Evolutionary conservation across 805 yeast species (phyloP).

Genomic region (Jamesozyma jinghongensis): DNA sequence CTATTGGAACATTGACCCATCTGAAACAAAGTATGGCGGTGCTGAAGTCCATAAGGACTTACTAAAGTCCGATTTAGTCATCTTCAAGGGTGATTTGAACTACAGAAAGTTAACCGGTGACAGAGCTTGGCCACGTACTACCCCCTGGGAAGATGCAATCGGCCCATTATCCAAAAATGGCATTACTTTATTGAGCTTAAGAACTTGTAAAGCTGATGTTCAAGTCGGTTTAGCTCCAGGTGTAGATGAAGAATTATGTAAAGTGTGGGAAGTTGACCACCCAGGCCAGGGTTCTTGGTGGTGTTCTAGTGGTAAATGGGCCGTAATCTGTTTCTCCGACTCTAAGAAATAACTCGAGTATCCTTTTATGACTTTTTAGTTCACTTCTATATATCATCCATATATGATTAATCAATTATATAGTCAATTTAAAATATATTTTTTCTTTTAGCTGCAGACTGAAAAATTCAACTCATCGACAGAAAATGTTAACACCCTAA

Average conservation of each 20-base stretch:
- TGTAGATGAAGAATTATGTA: conserved; percentile 54
- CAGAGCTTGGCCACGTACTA: conserved; percentile 74
- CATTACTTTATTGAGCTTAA: conserved; percentile 59
- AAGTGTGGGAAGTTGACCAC: conserved; percentile 49
- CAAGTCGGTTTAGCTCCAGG: conserved; percentile 77
- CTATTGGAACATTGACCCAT: conserved; percentile 57
- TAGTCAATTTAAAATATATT: too few relatives aligned
- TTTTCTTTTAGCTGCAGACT: too few relatives aligned
- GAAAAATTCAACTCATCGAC: too few relatives aligned
- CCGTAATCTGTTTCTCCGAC: conserved; percentile 55
- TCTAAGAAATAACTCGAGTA: neutral
- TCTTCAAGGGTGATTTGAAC: conserved; percentile 93
- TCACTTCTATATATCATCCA: too few relatives aligned
- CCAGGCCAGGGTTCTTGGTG: conserved; percentile 66
- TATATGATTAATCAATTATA: too few relatives aligned
- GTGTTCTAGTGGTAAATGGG: conserved; percentile 89
- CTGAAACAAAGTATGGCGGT: conserved; percentile 44
- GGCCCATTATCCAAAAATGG: conserved; percentile 56
- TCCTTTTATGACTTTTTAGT: too few relatives aligned
- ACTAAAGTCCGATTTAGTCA: conserved; percentile 54
- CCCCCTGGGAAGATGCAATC: conserved; percentile 63
- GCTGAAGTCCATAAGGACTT: conserved; percentile 53
- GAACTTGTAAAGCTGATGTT: conserved; percentile 96
- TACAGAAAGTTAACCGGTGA: conserved; percentile 93
- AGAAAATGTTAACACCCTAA: too few relatives aligned